These are phyloP conservation scores for Pseudocercospora ulei DNA, from an alignment of 2,329 filamentous ascomycete species.

Conservation along the genomic window DNA sequence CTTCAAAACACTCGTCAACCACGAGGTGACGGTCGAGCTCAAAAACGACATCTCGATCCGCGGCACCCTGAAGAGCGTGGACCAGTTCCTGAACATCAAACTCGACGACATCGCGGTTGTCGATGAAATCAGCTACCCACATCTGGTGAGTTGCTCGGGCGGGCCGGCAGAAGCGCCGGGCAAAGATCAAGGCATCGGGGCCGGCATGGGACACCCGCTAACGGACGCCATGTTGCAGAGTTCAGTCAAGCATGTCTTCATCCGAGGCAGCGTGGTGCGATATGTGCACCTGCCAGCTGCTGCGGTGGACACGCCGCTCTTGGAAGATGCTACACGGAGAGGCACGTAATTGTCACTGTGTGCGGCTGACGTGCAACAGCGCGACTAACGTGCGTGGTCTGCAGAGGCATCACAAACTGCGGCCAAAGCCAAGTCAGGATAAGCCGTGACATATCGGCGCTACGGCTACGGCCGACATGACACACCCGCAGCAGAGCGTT, in stretches of 20 bases:
- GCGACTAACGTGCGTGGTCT: neutral
- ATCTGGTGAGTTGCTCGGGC: conserved; percentile 59
- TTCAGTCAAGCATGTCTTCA: conserved; percentile 91
- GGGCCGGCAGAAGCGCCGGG: no score
- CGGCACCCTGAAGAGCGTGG: conserved; percentile 89
- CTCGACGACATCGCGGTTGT: conserved; percentile 88
- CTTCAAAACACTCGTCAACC: conserved; percentile 55
- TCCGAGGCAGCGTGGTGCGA: conserved; percentile 81
- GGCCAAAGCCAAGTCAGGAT: conserved; percentile 32
- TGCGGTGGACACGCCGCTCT: conserved; percentile 71
- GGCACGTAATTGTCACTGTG: conserved; percentile 43
- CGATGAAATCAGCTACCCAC: conserved; percentile 89
- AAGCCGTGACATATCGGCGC: conserved; percentile 7
- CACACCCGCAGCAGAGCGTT: no score
- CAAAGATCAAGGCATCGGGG: no score
- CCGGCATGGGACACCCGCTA: neutral
- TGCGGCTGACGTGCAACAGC: conserved; percentile 5
- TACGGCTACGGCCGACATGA: no score
- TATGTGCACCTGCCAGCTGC: conserved; percentile 80
- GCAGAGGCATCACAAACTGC: conserved; percentile 32
- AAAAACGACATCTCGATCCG: conserved; percentile 98
- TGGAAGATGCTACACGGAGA: conserved; percentile 86
- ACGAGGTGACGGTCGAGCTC: conserved; percentile 94
- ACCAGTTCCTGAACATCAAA: conserved; percentile 99
- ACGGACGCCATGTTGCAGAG: conserved; percentile 39